Evolutionary conservation across 441 rosid species (phyloP), one percentile per base, ranked within the genome.

Genomic region (Geranium incanum): DNA sequence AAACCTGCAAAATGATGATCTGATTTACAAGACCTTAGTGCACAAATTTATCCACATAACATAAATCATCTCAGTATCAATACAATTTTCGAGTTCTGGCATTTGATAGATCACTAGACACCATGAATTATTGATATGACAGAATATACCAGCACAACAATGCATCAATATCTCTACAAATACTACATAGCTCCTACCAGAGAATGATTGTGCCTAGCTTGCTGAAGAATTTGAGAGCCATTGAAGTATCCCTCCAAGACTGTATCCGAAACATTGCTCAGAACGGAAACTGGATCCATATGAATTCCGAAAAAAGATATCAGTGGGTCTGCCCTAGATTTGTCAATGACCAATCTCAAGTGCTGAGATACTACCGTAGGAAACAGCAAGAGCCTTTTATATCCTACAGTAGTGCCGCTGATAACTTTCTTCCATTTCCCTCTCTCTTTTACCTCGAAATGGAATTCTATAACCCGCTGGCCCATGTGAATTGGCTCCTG

Each of bases 401-500:
- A 82, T 71, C 99, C 97, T 11, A 90, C 87, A 0, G 97, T 94
- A 1, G 91, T 90, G 73, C 89, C 94, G 4, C 36, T 77, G 63
- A 73, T 77, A 75, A 89, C 81, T 73, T 52, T 77, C 75, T 68
- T 82, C 99, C 97, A 94, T 6, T 76, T 57, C 8, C 86, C 84
- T 13, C 69, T 76, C 8, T 64, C 64, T 50, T 68, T 78, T 19
- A 74, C 66, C 75, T 87, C 88, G 0, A 94, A 71, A 80, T 88
- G 89, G 83, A 88, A 94, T 37, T 73, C 65, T 0, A 73, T 78
- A 2, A 94, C 63, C 50, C 95, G 82, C 77, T 94, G 95, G 68
- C 99, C 99, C 89, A 94, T 86, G 21, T 94, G 94, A 73, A 94
- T 87, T 1, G 95, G 97, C 82, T 94, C 97, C 77, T 79, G 86